Evolutionary conservation across 116 monocot species (phyloP).

Genomic region (Trichopus zeylanicus): DNA sequence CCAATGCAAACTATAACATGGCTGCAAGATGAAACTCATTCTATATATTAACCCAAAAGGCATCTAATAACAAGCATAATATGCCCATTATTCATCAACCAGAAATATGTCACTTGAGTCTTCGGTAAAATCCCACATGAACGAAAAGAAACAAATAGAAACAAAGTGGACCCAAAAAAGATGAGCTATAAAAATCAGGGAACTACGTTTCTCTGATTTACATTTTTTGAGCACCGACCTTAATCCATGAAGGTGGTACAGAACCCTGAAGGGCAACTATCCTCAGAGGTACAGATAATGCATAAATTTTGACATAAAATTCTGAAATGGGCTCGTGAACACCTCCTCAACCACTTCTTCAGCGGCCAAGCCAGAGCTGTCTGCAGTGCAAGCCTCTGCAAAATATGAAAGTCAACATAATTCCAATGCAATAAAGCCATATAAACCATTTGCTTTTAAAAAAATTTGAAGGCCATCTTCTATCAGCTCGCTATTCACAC

Average conservation of each 20-base stretch:
- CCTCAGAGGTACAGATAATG: slow-evolving; percentile 73
- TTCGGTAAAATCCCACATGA: too few relatives aligned
- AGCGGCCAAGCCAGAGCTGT: slow-evolving; percentile 4
- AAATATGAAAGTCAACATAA: background rate
- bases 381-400: slow-evolving; percentile 3
- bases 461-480: too few relatives aligned
- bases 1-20: too few relatives aligned
- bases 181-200: background rate
- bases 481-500: too few relatives aligned
- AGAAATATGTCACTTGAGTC: too few relatives aligned
- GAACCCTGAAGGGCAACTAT: slow-evolving; percentile 78
- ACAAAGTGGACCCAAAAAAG: background rate
- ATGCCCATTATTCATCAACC: too few relatives aligned
- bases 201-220: background rate
- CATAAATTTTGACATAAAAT: slow-evolving; percentile 73
- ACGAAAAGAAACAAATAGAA: background rate
- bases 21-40: too few relatives aligned
- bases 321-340: slow-evolving; percentile 45
- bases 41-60: too few relatives aligned
- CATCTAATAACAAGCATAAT: too few relatives aligned
- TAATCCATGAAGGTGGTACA: slow-evolving; percentile 82
- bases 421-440: background rate
- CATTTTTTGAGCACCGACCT: slow-evolving; percentile 20
- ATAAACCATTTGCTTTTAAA: background rate
- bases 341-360: slow-evolving; percentile 41